Percentiles rank a stretch among this genome's conserved stretches.
phyloP scores from a whole-genome alignment of 2,329 filamentous ascomycete genomes.

The Malbranchea cinnamomea region DNA sequence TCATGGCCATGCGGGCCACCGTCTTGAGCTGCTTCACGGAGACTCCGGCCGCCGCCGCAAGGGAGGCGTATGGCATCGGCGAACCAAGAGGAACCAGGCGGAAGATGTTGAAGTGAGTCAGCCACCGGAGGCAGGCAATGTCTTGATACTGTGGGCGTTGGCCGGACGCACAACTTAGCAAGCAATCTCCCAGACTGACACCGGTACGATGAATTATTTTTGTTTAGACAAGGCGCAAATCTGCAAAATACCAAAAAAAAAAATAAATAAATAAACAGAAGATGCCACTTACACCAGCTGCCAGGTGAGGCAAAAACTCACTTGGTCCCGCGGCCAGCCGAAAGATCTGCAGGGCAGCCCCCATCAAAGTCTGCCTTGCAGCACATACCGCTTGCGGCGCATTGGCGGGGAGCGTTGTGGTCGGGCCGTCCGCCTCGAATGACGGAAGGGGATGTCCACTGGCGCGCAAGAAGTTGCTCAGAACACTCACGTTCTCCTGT shows the following conservation, averaged over 20 bases:
- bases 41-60: slow-evolving; percentile 15
- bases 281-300: slow-evolving; percentile 4
- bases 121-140: slow-evolving; percentile 16
- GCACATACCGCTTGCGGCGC: background rate
- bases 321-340: slow-evolving; percentile 14
- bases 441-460: too few relatives aligned
- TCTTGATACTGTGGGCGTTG: slow-evolving; percentile 12
- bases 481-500: background rate
- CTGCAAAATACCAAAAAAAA: background rate
- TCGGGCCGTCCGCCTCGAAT: background rate
- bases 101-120: slow-evolving; percentile 19
- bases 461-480: too few relatives aligned
- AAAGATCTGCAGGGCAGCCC: slow-evolving; percentile 12
- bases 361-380: slow-evolving; percentile 12
- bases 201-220: too few relatives aligned
- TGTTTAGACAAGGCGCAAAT: background rate
- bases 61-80: slow-evolving; percentile 13
- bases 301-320: slow-evolving; percentile 9
- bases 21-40: slow-evolving; percentile 13
- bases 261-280: too few relatives aligned
- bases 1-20: slow-evolving; percentile 43
- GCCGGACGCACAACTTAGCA: too few relatives aligned
- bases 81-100: slow-evolving; percentile 14
- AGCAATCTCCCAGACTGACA: too few relatives aligned
- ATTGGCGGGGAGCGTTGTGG: too few relatives aligned